Evolutionary conservation across 495 filamentous ascomycete species (phyloP).

Genomic region (Xylaria venustula): DNA sequence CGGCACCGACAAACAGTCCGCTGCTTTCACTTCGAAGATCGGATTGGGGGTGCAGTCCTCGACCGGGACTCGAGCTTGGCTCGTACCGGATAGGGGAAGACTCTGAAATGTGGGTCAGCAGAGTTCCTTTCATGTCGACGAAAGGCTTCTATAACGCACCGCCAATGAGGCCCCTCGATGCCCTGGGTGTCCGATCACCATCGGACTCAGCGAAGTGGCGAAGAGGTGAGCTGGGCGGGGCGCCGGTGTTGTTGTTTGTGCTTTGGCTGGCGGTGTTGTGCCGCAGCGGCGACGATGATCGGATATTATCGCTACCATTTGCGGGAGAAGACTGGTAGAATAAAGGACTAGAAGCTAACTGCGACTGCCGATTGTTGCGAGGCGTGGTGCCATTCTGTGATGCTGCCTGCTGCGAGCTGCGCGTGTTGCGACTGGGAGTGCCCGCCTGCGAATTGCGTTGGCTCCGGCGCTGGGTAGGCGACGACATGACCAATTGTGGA

Average conservation of each 20-base stretch:
- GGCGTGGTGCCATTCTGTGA: slow-evolving; percentile 42
- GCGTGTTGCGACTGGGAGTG: slow-evolving; percentile 53
- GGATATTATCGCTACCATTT: slow-evolving; percentile 38
- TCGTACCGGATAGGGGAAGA: slow-evolving; percentile 90
- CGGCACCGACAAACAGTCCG: slow-evolving; percentile 75
- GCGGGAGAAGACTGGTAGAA: slow-evolving; percentile 79
- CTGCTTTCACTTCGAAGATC: slow-evolving; percentile 77
- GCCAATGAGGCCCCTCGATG: slow-evolving; percentile 57
- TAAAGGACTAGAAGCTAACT: slow-evolving; percentile 73
- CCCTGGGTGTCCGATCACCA: slow-evolving; percentile 71
- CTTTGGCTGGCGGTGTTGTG: slow-evolving; percentile 57
- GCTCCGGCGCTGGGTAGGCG: slow-evolving; percentile 53
- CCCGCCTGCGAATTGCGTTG: slow-evolving; percentile 53
- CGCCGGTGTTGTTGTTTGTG: slow-evolving; percentile 50
- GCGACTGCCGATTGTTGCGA: slow-evolving; percentile 42
- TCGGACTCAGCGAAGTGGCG: slow-evolving; percentile 46
- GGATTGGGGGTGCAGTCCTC: slow-evolving; percentile 57
- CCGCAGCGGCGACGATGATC: slow-evolving; percentile 46
- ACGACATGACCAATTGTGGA: slow-evolving; percentile 51
- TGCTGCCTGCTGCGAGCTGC: slow-evolving; percentile 49
- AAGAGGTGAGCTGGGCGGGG: slow-evolving; percentile 66
- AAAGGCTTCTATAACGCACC: slow-evolving; percentile 49
- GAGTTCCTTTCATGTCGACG: not conserved
- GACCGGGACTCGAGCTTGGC: slow-evolving; percentile 78
- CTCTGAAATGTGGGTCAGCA: slow-evolving; percentile 49